These are phyloP conservation scores for Coniella lustricola DNA, from an alignment of 2,329 filamentous ascomycete species.

Conservation along the genomic window DNA sequence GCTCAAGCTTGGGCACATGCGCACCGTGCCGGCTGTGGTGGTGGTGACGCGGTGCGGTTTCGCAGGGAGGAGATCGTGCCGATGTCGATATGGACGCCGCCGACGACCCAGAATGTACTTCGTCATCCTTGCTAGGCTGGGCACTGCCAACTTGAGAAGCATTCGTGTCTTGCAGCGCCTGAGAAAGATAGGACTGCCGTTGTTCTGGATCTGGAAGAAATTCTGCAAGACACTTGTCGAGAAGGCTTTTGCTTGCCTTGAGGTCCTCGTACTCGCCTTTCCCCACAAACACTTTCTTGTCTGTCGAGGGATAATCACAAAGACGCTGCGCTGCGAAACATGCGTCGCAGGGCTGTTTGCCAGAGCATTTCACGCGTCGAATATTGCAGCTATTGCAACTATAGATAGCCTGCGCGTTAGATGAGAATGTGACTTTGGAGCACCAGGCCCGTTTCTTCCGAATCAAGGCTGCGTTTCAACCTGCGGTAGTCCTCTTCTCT, in stretches of 20 bases:
- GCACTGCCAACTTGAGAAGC: conserved; percentile 17
- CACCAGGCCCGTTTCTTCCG: too few relatives aligned
- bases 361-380: conserved; percentile 45
- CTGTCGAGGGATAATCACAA: conserved; percentile 39
- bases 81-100: conserved; percentile 19
- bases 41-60: neutral
- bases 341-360: conserved; percentile 40
- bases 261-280: conserved; percentile 36
- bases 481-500: too few relatives aligned
- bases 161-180: neutral
- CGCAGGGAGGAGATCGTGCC: conserved; percentile 9
- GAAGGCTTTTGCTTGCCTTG: conserved; percentile 30
- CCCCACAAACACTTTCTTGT: conserved; percentile 37
- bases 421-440: conserved; percentile 1
- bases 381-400: conserved; percentile 49
- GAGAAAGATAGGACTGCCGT: conserved; percentile 27
- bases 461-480: too few relatives aligned
- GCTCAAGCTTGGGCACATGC: neutral
- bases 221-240: conserved; percentile 33
- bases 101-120: conserved; percentile 9
- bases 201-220: conserved; percentile 29
- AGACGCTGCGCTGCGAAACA: conserved; percentile 33
- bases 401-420: conserved; percentile 2
- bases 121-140: neutral
- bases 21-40: conserved; percentile 1